Evolutionary conservation across 192 early-diverging fungal genomes (phyloP).

Genomic region (Coemansia sp.): DNA sequence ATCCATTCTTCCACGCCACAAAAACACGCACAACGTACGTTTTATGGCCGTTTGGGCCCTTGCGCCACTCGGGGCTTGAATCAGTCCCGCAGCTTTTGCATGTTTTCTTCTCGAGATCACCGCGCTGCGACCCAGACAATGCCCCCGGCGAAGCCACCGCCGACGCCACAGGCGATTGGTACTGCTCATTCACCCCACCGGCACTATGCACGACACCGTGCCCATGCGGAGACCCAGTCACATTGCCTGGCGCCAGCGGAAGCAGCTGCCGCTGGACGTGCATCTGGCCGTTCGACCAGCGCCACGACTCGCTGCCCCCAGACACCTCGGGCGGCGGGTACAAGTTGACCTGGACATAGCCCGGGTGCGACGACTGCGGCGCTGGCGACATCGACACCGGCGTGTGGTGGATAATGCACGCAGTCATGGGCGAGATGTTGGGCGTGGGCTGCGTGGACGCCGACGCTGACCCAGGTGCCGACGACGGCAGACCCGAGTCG

Average conservation of each 20-base stretch:
- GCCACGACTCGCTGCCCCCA: conserved; percentile 22
- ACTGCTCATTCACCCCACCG: conserved; percentile 26
- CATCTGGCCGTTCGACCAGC: conserved; percentile 24
- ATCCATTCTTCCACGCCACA: not conserved
- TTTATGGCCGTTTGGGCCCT: conserved; percentile 58
- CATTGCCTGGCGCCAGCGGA: conserved; percentile 16
- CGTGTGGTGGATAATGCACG: conserved; percentile 38
- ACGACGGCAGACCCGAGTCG: conserved; percentile 5
- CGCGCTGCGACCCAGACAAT: conserved; percentile 13
- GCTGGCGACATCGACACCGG: conserved; percentile 42
- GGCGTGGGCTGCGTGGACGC: conserved; percentile 41
- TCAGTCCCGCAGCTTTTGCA: conserved; percentile 57
- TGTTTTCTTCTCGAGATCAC: conserved; percentile 43
- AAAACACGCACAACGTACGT: conserved; percentile 44
- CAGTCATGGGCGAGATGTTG: conserved; percentile 39
- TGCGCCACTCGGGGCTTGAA: conserved; percentile 58
- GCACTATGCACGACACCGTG: conserved; percentile 17
- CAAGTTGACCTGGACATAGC: conserved; percentile 38
- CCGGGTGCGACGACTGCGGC: conserved; percentile 25
- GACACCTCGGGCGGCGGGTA: conserved; percentile 41
- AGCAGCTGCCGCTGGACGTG: conserved; percentile 18
- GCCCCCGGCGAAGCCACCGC: conserved; percentile 35
- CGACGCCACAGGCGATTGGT: conserved; percentile 41
- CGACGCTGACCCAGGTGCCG: not conserved
- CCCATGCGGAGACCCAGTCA: conserved; percentile 23